These are phyloP conservation scores for Metarhizium robertsii DNA, from an alignment of 2,329 filamentous ascomycete genomes.

Conservation along the genomic window DNA sequence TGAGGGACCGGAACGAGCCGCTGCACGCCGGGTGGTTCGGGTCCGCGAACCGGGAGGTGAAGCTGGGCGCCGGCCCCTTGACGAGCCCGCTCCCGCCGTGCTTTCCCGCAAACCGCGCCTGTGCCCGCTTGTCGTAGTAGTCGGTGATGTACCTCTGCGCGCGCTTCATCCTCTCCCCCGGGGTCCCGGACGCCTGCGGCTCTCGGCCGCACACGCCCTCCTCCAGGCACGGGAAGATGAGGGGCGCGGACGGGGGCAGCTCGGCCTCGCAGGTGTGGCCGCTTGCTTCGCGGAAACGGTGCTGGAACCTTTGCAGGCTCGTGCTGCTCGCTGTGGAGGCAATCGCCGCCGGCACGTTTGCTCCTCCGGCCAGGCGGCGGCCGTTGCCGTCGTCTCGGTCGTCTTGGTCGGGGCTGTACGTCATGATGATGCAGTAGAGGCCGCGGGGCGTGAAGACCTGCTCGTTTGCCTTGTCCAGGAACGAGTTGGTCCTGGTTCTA, in stretches of 20 bases:
- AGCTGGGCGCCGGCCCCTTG: slow-evolving; percentile 2
- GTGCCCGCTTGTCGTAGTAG: slow-evolving; percentile 3
- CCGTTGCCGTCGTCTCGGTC: background rate
- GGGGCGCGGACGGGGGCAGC: background rate
- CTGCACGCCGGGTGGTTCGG: slow-evolving; percentile 9
- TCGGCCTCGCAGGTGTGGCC: slow-evolving; percentile 1
- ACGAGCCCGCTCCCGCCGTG: slow-evolving; percentile 1
- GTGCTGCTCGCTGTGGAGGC: background rate
- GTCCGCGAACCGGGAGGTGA: slow-evolving; percentile 9
- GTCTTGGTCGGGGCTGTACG: slow-evolving; percentile 4
- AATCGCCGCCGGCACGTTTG: background rate
- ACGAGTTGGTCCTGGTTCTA: slow-evolving; percentile 7
- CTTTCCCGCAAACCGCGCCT: slow-evolving; percentile 5
- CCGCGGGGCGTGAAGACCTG: slow-evolving; percentile 10
- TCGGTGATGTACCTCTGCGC: slow-evolving; percentile 1
- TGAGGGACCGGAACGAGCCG: slow-evolving; percentile 9
- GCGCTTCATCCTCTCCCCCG: background rate
- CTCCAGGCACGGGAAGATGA: background rate
- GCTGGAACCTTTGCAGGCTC: background rate
- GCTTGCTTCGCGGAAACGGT: background rate
- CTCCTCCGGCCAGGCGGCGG: background rate
- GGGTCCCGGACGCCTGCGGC: background rate
- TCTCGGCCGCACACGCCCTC: background rate
- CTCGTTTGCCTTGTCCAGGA: slow-evolving; percentile 9
- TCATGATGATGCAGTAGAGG: slow-evolving; percentile 10